These are phyloP conservation scores for Trichoderma endophyticum DNA, from an alignment of 2,329 filamentous ascomycete species.

Conservation along the genomic window DNA sequence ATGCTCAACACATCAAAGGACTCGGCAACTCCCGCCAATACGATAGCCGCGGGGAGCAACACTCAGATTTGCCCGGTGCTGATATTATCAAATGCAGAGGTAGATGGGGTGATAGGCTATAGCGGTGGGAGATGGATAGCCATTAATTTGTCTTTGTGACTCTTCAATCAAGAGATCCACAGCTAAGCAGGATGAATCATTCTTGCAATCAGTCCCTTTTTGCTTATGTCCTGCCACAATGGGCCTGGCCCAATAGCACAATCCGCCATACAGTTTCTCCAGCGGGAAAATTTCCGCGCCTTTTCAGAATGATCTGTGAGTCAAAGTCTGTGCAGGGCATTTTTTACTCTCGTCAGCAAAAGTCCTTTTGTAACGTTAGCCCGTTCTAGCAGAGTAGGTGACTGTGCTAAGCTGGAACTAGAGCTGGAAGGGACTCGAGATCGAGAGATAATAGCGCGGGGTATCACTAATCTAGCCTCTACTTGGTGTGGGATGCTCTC, in stretches of 20 bases:
- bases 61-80: neutral
- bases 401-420: neutral
- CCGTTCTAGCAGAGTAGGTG: neutral
- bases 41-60: neutral
- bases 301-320: neutral
- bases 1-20: neutral
- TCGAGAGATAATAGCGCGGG: neutral
- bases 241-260: neutral
- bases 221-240: slow-evolving; percentile 7
- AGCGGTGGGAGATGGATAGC: neutral
- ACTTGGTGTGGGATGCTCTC: neutral
- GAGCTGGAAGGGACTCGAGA: neutral
- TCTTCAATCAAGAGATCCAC: neutral
- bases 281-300: neutral
- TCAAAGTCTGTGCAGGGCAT: neutral
- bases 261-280: no score
- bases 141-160: neutral
- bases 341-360: neutral
- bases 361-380: neutral
- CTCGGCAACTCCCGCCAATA: neutral
- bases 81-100: neutral
- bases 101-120: neutral
- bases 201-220: neutral
- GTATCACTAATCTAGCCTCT: neutral
- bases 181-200: neutral